phyloP scores from a whole-genome alignment of 176 grass and related monocot species.

The Elaeis guineensis region DNA sequence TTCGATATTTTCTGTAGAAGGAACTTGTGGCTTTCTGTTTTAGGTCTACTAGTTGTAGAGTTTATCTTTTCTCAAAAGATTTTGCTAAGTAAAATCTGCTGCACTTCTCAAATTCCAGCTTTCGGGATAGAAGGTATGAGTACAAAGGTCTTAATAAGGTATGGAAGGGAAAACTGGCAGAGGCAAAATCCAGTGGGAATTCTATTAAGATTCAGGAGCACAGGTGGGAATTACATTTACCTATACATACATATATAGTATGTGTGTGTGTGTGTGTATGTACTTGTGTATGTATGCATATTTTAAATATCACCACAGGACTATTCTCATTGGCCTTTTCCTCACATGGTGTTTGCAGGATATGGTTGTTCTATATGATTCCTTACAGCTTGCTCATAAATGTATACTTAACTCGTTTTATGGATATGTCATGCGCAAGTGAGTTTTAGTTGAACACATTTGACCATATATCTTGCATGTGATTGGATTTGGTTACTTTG shows the following conservation, averaged over 20 bases:
- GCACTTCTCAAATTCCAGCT: constrained; percentile 41
- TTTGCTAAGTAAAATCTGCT: not conserved
- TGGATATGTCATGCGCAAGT: constrained; percentile 99
- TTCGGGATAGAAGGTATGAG: constrained; percentile 96
- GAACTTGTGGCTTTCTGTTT: not conserved
- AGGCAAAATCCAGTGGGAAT: constrained; percentile 78
- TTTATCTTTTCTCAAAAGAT: not conserved
- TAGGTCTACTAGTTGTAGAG: not conserved
- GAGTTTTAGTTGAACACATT: constrained; percentile 28
- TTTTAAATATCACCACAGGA: constrained; percentile 18
- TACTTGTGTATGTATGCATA: too few relatives aligned
- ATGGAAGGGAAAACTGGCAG: constrained; percentile 88
- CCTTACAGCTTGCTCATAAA: constrained; percentile 95
- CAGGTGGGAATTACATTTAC: constrained; percentile 36
- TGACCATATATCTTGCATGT: not conserved
- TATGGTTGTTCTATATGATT: constrained; percentile 98
- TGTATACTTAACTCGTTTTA: constrained; percentile 99
- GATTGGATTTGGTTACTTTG: too few relatives aligned
- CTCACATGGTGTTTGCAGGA: constrained; percentile 50
- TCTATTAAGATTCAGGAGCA: constrained; percentile 97
- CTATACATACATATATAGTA: too few relatives aligned
- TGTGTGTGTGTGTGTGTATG: too few relatives aligned
- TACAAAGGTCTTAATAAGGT: constrained; percentile 99
- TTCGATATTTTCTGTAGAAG: too few relatives aligned
- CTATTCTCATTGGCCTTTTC: constrained; percentile 17